Conservation (phyloP, 441 rosid species). For the Isatis lusitanica region DNA sequence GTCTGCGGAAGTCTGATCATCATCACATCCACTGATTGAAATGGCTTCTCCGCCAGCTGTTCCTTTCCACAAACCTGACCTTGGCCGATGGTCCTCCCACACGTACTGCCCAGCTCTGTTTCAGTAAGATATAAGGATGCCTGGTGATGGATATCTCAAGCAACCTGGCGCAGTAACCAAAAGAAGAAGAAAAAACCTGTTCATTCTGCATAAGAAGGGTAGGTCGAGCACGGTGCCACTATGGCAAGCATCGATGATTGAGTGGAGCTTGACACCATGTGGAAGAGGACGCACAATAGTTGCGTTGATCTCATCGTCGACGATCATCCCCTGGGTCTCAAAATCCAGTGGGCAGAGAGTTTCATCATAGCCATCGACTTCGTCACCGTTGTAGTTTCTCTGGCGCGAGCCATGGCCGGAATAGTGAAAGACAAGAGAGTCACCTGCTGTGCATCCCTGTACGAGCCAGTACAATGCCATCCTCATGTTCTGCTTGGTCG, state of each 20-base stretch:
- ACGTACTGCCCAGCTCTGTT: constrained; percentile 64
- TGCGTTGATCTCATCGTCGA: constrained; percentile 84
- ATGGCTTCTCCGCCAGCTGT: constrained; percentile 87
- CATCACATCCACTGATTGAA: constrained; percentile 91
- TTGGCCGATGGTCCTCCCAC: constrained; percentile 97
- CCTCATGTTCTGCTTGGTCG: constrained; percentile 75
- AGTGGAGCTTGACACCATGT: constrained; percentile 74
- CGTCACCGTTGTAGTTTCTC: constrained; percentile 73
- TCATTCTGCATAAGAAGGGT: constrained; percentile 75
- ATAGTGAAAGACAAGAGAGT: constrained; percentile 85
- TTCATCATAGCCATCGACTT: constrained; percentile 84
- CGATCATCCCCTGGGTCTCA: constrained; percentile 90
- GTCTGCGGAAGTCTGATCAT: constrained; percentile 86
- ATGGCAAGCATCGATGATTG: constrained; percentile 80
- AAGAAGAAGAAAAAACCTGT: constrained; percentile 43
- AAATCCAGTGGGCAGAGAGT: constrained; percentile 84
- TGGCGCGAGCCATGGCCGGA: constrained; percentile 92
- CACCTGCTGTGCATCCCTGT: constrained; percentile 88
- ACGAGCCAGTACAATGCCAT: constrained; percentile 89
- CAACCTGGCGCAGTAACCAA: neutral
- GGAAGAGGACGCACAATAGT: constrained; percentile 72
- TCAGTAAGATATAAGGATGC: neutral
- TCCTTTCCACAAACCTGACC: constrained; percentile 84
- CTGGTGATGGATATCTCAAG: neutral
- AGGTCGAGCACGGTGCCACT: constrained; percentile 88